Conservation (phyloP, 768 basidiomycete species). For the Kwoniella pini region DNA sequence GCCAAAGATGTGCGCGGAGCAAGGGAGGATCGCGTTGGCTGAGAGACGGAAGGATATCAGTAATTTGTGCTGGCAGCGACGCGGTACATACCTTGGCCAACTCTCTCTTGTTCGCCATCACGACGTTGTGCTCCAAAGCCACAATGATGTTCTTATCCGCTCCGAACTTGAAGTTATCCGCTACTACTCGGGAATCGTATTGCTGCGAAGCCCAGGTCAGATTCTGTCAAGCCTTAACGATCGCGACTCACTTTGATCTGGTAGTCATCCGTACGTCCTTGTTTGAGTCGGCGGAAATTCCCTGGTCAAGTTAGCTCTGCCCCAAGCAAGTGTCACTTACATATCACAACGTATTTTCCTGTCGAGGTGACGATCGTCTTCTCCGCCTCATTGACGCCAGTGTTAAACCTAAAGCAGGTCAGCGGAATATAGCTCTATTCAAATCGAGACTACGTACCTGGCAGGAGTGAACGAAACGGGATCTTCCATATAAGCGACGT, state of each 20-base stretch:
- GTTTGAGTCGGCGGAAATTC: slow-evolving; percentile 96
- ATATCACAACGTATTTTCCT: slow-evolving; percentile 87
- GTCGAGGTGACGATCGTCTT: slow-evolving; percentile 94
- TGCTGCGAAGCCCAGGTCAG: slow-evolving; percentile 43
- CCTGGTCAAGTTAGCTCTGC: slow-evolving; percentile 34
- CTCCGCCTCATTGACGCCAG: slow-evolving; percentile 81
- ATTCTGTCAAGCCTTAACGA: not conserved
- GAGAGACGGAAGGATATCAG: not conserved
- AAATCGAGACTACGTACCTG: slow-evolving; percentile 59
- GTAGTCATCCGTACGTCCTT: slow-evolving; percentile 84
- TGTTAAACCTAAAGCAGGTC: slow-evolving; percentile 72
- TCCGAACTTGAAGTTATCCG: slow-evolving; percentile 97
- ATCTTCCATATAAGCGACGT: slow-evolving; percentile 90
- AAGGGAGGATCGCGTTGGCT: slow-evolving; percentile 40
- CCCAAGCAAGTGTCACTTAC: slow-evolving; percentile 53
- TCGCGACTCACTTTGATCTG: slow-evolving; percentile 71
- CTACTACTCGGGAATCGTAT: slow-evolving; percentile 90
- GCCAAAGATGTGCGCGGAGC: slow-evolving; percentile 37
- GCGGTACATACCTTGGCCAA: slow-evolving; percentile 79
- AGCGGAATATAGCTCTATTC: not conserved
- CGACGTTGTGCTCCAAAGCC: slow-evolving; percentile 87
- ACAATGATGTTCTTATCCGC: slow-evolving; percentile 98
- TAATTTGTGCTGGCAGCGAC: no score
- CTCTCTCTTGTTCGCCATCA: slow-evolving; percentile 90
- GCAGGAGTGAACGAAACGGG: slow-evolving; percentile 87